Base-by-base conservation (phyloP, 192 early-diverging fungal genomes). In the Ambispora gerdemannii region DNA sequence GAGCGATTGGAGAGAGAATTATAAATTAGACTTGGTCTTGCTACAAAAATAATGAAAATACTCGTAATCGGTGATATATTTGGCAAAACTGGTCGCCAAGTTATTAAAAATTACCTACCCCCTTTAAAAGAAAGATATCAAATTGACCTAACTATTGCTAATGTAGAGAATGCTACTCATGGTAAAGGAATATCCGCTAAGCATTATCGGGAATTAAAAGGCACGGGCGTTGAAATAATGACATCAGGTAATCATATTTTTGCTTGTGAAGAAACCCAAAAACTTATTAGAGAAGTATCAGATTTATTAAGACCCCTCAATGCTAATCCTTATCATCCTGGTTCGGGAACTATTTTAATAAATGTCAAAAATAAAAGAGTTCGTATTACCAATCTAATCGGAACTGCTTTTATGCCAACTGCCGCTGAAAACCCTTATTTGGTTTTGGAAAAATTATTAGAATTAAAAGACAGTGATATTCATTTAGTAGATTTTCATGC, bases 51-150 rank as follows among this genome's bases (percentile, higher is more conserved):
- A 34, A 63, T 63, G 60, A 63, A 34, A 63, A 4, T 63, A 17
- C 20, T 63, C 10, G 60, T 35, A 33, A 63, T 63, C 38, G 60
- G 60, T n/a, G 60, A 63, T 35, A 63, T 63, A 63, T 63, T 63
- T 63, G 60, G 60, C 24, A 63, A 63, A 63, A 63, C 31, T 34
- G 60, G 60, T 17, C 60, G 60, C 3, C 33, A 19, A 63, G 60
- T 63, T 38, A 63, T 63, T 34, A 35, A 63, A 34, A 20, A 35
- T 15, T 35, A 35, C 19, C 60, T 63, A n/a, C 19, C 33, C 1
- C 6, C 17, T 17, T 35, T 63, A 63, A 63, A 63, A 63, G n/a
- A 33, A 3, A 35, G 38, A 4, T n/a, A 63, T 15, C 10, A 63
- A 35, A 63, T 63, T 35, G 60, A 63, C 19, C 28, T 63, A 20